Evolutionary conservation across 768 basidiomycete species (phyloP).

Genomic region (Boletus eberwhitei): DNA sequence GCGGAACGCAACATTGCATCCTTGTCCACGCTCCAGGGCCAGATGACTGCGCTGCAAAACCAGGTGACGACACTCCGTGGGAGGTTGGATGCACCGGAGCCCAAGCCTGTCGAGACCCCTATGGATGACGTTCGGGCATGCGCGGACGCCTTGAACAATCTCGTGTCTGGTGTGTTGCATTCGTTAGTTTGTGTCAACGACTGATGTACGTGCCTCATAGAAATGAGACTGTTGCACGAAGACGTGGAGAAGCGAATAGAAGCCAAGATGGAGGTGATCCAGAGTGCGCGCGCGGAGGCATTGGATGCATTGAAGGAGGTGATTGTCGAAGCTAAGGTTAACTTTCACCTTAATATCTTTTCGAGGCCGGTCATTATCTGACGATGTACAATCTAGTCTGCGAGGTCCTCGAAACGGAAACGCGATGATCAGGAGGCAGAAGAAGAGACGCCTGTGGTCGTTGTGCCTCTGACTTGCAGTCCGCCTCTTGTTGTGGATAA

Average conservation of each 20-base stretch:
- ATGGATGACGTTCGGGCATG: slow-evolving; percentile 27
- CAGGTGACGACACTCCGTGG: slow-evolving; percentile 19
- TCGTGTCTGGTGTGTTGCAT: slow-evolving; percentile 41
- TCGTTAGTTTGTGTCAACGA: not conserved
- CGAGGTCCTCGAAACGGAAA: slow-evolving; percentile 60
- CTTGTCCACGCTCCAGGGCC: slow-evolving; percentile 26
- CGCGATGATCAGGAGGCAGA: slow-evolving; percentile 43
- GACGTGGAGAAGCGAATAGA: slow-evolving; percentile 44
- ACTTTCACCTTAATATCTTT: slow-evolving; percentile 12
- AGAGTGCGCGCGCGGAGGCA: slow-evolving; percentile 39
- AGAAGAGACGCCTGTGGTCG: not conserved
- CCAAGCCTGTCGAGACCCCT: slow-evolving; percentile 5
- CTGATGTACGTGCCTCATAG: slow-evolving; percentile 25
- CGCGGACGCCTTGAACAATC: slow-evolving; percentile 34
- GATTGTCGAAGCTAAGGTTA: slow-evolving; percentile 33
- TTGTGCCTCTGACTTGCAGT: not conserved
- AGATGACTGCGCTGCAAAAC: slow-evolving; percentile 19
- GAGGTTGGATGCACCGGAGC: slow-evolving; percentile 19
- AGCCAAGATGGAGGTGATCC: slow-evolving; percentile 43
- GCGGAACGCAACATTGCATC: slow-evolving; percentile 32
- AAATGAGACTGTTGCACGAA: slow-evolving; percentile 44
- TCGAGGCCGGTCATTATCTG: slow-evolving; percentile 16
- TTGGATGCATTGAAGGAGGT: slow-evolving; percentile 35
- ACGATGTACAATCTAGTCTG: slow-evolving; percentile 23
- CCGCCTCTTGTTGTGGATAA: not conserved